Evolutionary conservation across 768 basidiomycete genomes (phyloP), one percentile per base, ranked within the genome.

Genomic region (Antrodiella citrinella): DNA sequence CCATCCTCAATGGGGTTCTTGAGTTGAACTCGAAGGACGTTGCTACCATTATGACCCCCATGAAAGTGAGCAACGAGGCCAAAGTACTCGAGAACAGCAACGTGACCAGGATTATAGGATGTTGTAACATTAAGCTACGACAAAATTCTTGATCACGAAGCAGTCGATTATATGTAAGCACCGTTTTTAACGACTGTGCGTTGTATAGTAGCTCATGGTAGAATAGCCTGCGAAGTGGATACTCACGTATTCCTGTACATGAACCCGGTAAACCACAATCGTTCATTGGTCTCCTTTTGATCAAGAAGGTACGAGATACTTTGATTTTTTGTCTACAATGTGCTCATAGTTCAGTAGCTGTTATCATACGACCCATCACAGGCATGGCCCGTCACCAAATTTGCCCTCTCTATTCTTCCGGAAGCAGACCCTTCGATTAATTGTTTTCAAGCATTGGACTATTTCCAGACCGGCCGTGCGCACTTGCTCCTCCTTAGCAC

Each of bases 401-500:
- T 97, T 63, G 69, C 75, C 2, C 74, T 98, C 0, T 82, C 87
- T 0, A 84, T 95, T 22, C 67, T 98, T 12, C 95, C 95, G 0
- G 95, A 98, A 67, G 93, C 93, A 3, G 72, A 72, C 39, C 91
- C 91, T 0, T 76, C 78, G 9, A 94, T 96, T 62, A 94, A 91
- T 59, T 96, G 89, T 59, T 91, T 96, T 72, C 91, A 97, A 63
- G 92, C 92, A 0, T 67, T 97, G 42, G 92, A 96, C 63, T 95
- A 93, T 62, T 94, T 90, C 68, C 95, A 96, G 74, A 94, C 93
- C 0, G 95, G 95, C 2, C 81, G 94, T 40, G 91, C 93, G 0
- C 95, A 99, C 69, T 72, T 99, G 46, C 71, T 97, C 11, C 68
- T 99, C 24, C 79, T 99, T 35, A 90, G 86, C 57, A 75, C 73